These are phyloP conservation scores for Rubia peregrina DNA, from an alignment of 305 asterid species.

Conservation along the genomic window DNA sequence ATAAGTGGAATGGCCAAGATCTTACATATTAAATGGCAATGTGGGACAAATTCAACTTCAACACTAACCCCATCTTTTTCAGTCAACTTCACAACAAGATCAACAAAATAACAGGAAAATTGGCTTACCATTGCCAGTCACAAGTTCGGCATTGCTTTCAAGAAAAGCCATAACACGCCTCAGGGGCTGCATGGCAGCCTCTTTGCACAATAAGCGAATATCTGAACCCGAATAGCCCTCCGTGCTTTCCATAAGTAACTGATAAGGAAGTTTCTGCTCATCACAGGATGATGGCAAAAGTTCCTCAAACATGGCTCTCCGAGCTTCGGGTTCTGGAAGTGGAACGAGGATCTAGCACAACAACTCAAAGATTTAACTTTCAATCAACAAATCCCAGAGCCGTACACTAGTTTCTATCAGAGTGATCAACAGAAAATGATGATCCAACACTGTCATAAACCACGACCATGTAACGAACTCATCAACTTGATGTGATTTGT, in stretches of 20 bases:
- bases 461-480: background rate
- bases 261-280: slow-evolving; percentile 57
- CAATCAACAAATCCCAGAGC: background rate
- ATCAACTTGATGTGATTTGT: background rate
- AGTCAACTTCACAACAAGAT: background rate
- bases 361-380: background rate
- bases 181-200: slow-evolving; percentile 95
- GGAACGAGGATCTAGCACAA: slow-evolving; percentile 79
- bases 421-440: background rate
- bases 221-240: slow-evolving; percentile 93
- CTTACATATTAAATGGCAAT: background rate
- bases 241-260: slow-evolving; percentile 55
- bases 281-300: slow-evolving; percentile 46
- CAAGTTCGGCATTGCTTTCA: slow-evolving; percentile 52
- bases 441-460: background rate
- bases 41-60: background rate
- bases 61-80: background rate
- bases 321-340: slow-evolving; percentile 90
- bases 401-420: background rate
- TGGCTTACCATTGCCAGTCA: slow-evolving; percentile 74
- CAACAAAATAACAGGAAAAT: background rate
- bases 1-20: background rate
- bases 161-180: slow-evolving; percentile 66
- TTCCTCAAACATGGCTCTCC: slow-evolving; percentile 84
- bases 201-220: slow-evolving; percentile 84